Percentiles rank a stretch among this genome's conserved stretches.
Conservation (phyloP, 176 grass and related monocot genomes). For the Themeda triandra region DNA sequence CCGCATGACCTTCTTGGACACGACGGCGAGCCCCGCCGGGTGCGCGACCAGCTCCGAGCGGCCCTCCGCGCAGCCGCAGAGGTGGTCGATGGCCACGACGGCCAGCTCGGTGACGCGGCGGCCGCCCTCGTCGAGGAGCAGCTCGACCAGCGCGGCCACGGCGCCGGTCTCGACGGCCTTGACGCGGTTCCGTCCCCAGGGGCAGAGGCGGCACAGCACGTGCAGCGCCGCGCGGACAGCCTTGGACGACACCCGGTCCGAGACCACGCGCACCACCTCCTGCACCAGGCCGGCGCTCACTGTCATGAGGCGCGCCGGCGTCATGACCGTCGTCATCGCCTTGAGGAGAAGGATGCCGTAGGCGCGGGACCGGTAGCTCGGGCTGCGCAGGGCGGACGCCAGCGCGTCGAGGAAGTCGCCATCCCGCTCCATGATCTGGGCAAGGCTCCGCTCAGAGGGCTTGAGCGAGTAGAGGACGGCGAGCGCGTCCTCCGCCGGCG, state of each 20-base stretch:
- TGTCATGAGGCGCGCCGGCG: conserved; percentile 17
- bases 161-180: conserved; percentile 65
- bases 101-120: conserved; percentile 43
- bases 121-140: conserved; percentile 47
- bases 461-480: conserved; percentile 52
- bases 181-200: conserved; percentile 54
- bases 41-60: conserved; percentile 58
- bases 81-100: conserved; percentile 57
- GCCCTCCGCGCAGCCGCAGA: conserved; percentile 77
- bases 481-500: conserved; percentile 52
- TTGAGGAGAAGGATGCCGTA: conserved; percentile 51
- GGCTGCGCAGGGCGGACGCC: conserved; percentile 30
- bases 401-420: conserved; percentile 34
- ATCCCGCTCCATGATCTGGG: conserved; percentile 22
- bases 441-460: conserved; percentile 33
- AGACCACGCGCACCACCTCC: conserved; percentile 46
- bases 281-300: conserved; percentile 30
- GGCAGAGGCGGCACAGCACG: conserved; percentile 42
- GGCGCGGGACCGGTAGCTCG: conserved; percentile 55
- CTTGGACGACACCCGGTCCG: conserved; percentile 49
- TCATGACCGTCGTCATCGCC: conserved; percentile 21
- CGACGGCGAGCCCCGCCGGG: conserved; percentile 62
- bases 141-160: conserved; percentile 47
- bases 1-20: conserved; percentile 67
- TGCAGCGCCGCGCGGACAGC: conserved; percentile 60